Base-by-base conservation (phyloP, 192 early-diverging fungal species). In the Backusella westeae region DNA sequence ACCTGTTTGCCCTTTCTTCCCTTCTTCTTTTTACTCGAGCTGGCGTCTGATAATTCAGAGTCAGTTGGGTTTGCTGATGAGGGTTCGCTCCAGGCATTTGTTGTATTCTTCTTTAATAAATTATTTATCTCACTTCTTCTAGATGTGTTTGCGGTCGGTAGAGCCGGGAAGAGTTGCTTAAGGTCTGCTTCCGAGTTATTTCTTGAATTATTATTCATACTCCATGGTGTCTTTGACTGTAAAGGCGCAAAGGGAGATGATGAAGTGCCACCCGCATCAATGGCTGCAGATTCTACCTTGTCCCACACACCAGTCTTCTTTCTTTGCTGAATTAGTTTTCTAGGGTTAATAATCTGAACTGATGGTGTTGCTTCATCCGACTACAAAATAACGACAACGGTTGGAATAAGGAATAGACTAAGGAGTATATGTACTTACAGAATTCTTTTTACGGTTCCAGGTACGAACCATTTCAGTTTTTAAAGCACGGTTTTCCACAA, bases 331-430 rank as follows among this genome's bases (percentile, higher is more conserved):
- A 12, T 80, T 29, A 74, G n/a, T 75, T 77, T 1, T 35, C 82
- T 85, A 41, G 86, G 85, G 76, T 94, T 94, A 80, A 94, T 93
- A 0, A 94, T 92, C 2, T 93, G 80, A 17, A 94, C 90, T 12
- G 90, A 87, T 8, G 88, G 83, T 5, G 85, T 81, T 14, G 89
- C 80, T 72, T 83, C 74, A 67, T 81, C 75, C 6, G 76, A 32
- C 70, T 71, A 44, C 42, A 44, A 44, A 3, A 17, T 0, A 6
- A 78, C 71, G 73, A 76, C 69, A 26, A 69, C 66, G 35, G 9
- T 7, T 66, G 17, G 19, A 15, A 32, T 32, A 74, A 32, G 1
- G 34, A 39, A 17, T 6, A 42, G 5, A 56, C 34, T 34, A 56
- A 14, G 2, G n/a, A 29, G 6, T 63, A 23, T 32, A 26, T 75